Conservation (phyloP, 257 asterid species). For the Nicotiana attenuata region DNA sequence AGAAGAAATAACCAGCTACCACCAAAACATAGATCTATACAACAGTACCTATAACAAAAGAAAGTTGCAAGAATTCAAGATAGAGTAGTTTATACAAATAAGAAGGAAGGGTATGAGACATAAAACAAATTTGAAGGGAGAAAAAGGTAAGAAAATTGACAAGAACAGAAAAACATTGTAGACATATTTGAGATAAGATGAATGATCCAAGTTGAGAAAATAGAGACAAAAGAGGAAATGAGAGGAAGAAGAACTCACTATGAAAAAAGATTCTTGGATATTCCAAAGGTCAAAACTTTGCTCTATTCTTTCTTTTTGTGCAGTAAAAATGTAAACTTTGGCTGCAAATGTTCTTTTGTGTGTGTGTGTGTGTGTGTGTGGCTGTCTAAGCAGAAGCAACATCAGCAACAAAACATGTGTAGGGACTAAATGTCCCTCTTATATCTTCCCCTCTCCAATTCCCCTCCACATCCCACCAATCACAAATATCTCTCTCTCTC, state of each 20-base stretch:
- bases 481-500: not conserved
- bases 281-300: slow-evolving; percentile 35
- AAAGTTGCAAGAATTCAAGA: not conserved
- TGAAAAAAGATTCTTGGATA: slow-evolving; percentile 64
- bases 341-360: slow-evolving; percentile 20
- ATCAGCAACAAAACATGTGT: slow-evolving; percentile 27
- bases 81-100: not conserved
- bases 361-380: too few relatives aligned
- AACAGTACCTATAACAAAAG: slow-evolving; percentile 16
- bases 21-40: slow-evolving; percentile 5
- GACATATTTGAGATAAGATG: slow-evolving; percentile 4
- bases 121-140: not conserved
- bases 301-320: not conserved
- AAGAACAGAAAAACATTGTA: slow-evolving; percentile 4
- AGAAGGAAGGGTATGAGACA: not conserved
- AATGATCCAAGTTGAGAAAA: slow-evolving; percentile 19
- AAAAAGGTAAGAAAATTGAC: too few relatives aligned
- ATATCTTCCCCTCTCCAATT: not conserved
- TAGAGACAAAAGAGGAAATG: slow-evolving; percentile 20
- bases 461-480: slow-evolving; percentile 4
- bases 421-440: slow-evolving; percentile 10
- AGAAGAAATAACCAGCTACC: slow-evolving; percentile 1
- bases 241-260: slow-evolving; percentile 31
- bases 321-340: slow-evolving; percentile 2
- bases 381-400: slow-evolving; percentile 30